Evolutionary conservation across 75 land plant species (phyloP), one percentile per base, ranked within the genome.

Genomic region (Azolla pinnata): DNA sequence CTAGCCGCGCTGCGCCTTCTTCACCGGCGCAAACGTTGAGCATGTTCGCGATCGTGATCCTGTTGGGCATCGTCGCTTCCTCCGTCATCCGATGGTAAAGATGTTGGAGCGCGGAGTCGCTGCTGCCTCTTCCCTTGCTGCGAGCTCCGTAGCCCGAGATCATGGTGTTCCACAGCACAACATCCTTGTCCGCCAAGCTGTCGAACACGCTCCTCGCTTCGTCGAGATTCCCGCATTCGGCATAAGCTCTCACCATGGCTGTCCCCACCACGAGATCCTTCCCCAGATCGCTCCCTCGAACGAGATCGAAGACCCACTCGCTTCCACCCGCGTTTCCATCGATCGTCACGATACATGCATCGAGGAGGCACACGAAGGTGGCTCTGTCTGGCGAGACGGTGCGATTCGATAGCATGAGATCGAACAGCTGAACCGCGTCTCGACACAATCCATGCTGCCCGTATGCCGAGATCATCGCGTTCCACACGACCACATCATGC

Each of bases 1-100:
- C 29, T 28, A 26, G 48, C n/a, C n/a, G n/a, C n/a, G n/a, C n/a
- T n/a, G n/a, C n/a, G 54, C 17, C 80, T 76, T 33, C 66, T 31
- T 50, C 68, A 62, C 19, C 32, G 24, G 16, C 26, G 24, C 59
- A 57, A 2, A 35, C 35, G 25, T 35, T 57, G n/a, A 57, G 3
- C n/a, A 31, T 18, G n/a, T 17, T 31, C 10, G 20, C 7, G 8
- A 31, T 31, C 16, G 59, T 57, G 17, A 23, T 25, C 9, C 19
- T 23, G 31, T 31, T 25, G 9, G 59, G 59, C 35, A 31, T 35
- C 17, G 33, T 2, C 1, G 35, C 59, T 31, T 29, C 59, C 23
- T 35, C 34, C 59, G 16, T 33, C 34, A 57, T 28, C 24, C 17
- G 16, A 3, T 27, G 12, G 17, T 31, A 57, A 1, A 57, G 34